Evolutionary conservation across 331 rosid genomes (phyloP).

Genomic region (Prunus yedoensis): DNA sequence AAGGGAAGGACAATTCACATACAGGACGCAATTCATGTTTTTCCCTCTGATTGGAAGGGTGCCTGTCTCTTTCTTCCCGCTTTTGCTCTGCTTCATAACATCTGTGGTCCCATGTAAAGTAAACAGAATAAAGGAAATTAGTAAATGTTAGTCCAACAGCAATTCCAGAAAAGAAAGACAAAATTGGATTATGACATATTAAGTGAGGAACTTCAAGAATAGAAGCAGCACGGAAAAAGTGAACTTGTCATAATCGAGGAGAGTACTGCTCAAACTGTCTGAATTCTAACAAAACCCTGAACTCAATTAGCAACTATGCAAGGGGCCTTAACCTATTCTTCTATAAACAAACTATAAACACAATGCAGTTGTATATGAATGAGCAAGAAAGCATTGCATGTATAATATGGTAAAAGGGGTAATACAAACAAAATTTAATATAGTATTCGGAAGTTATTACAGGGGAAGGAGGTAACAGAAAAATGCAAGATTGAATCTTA

Average conservation of each 20-base stretch:
- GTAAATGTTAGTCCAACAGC: background rate
- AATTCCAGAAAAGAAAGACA: background rate
- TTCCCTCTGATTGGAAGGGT: slow-evolving; percentile 78
- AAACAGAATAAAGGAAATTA: slow-evolving; percentile 1
- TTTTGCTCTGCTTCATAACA: slow-evolving; percentile 77
- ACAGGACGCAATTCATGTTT: slow-evolving; percentile 70
- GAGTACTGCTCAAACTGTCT: background rate
- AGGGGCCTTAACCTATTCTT: background rate
- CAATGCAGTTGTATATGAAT: background rate
- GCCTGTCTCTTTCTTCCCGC: slow-evolving; percentile 85
- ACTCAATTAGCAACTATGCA: background rate
- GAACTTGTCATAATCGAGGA: background rate
- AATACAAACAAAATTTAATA: background rate
- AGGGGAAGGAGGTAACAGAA: background rate
- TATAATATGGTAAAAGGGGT: background rate
- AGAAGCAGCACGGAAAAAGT: background rate
- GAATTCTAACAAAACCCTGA: slow-evolving; percentile 1
- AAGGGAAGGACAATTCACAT: slow-evolving; percentile 25
- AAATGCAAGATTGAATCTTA: slow-evolving; percentile 38
- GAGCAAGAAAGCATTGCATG: background rate
- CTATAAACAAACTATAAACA: background rate
- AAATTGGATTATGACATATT: background rate
- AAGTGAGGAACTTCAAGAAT: background rate
- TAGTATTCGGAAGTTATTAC: background rate
- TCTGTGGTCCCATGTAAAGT: slow-evolving; percentile 35